These are phyloP conservation scores for Starmerella powellii DNA, from an alignment of 805 yeast species.

Conservation along the genomic window DNA sequence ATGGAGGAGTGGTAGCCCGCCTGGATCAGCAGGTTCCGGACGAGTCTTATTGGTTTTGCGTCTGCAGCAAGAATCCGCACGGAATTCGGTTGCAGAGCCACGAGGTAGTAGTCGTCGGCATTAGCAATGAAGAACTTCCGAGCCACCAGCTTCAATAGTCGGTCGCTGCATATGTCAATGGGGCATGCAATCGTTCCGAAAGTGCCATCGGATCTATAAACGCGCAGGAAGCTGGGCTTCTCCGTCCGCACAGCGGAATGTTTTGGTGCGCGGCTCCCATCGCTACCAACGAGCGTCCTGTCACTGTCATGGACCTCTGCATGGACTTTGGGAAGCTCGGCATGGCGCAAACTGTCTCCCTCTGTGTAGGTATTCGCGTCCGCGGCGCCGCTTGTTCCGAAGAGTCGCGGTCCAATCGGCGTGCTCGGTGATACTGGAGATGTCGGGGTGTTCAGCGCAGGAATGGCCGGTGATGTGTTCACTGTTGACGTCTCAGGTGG, in stretches of 20 bases:
- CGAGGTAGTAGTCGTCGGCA: conserved; percentile 16
- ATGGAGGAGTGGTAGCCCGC: conserved; percentile 18
- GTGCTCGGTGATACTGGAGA: no score
- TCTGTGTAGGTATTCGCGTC: no score
- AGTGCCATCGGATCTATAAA: conserved; percentile 72
- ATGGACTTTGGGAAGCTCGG: conserved; percentile 11
- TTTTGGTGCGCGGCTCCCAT: no score
- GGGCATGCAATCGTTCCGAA: conserved; percentile 76
- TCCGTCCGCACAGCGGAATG: neutral
- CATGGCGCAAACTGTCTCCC: conserved; percentile 11
- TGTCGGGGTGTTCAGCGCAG: no score
- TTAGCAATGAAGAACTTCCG: conserved; percentile 44
- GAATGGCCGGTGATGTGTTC: no score
- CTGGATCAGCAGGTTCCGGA: conserved; percentile 12
- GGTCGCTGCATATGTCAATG: conserved; percentile 63
- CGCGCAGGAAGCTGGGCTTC: conserved; percentile 37
- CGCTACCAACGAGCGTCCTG: no score
- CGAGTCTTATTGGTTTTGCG: conserved; percentile 11
- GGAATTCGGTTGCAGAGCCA: conserved; percentile 14
- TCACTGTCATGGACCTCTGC: no score
- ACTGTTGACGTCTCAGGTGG: no score
- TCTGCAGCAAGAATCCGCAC: conserved; percentile 13
- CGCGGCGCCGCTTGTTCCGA: no score
- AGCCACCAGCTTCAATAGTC: conserved; percentile 56
- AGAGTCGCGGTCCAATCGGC: no score